These are phyloP conservation scores for Umbilicaria muhlenbergii DNA, from an alignment of 495 filamentous ascomycete genomes.

Conservation along the genomic window DNA sequence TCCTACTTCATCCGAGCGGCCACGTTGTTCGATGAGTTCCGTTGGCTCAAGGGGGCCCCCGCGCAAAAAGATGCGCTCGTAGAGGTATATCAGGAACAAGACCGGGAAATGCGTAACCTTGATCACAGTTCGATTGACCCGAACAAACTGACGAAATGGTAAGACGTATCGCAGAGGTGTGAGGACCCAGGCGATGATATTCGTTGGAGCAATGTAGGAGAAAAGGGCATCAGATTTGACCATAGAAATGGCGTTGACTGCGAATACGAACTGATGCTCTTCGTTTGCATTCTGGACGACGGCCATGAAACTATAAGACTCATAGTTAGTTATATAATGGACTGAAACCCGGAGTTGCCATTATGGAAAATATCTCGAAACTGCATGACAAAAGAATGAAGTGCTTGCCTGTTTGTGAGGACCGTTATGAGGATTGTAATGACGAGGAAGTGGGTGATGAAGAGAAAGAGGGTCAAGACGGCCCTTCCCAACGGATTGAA, in stretches of 20 bases:
- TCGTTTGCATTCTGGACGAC: slow-evolving; percentile 84
- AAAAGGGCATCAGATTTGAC: slow-evolving; percentile 91
- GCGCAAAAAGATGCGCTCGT: slow-evolving; percentile 64
- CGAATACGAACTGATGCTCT: slow-evolving; percentile 88
- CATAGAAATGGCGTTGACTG: slow-evolving; percentile 89
- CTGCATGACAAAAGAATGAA: no score
- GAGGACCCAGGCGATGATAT: slow-evolving; percentile 74
- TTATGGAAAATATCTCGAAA: no score
- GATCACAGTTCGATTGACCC: slow-evolving; percentile 71
- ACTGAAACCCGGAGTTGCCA: no score
- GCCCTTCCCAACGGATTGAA: slow-evolving; percentile 64
- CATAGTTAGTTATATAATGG: no score
- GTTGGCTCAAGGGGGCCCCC: slow-evolving; percentile 55
- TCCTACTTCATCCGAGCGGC: slow-evolving; percentile 18
- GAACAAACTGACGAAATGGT: slow-evolving; percentile 63
- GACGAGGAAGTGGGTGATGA: slow-evolving; percentile 91
- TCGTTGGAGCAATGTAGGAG: slow-evolving; percentile 78
- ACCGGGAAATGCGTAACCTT: slow-evolving; percentile 82
- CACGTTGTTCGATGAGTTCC: slow-evolving; percentile 44
- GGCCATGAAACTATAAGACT: slow-evolving; percentile 56
- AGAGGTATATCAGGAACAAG: slow-evolving; percentile 67
- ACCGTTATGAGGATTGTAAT: slow-evolving; percentile 88
- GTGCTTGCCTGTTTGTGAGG: slow-evolving; percentile 44
- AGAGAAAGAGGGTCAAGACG: slow-evolving; percentile 64
- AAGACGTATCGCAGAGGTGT: slow-evolving; percentile 65